Evolutionary conservation across 139 green algal genomes (phyloP).

Genomic region (Chlorella sp.): DNA sequence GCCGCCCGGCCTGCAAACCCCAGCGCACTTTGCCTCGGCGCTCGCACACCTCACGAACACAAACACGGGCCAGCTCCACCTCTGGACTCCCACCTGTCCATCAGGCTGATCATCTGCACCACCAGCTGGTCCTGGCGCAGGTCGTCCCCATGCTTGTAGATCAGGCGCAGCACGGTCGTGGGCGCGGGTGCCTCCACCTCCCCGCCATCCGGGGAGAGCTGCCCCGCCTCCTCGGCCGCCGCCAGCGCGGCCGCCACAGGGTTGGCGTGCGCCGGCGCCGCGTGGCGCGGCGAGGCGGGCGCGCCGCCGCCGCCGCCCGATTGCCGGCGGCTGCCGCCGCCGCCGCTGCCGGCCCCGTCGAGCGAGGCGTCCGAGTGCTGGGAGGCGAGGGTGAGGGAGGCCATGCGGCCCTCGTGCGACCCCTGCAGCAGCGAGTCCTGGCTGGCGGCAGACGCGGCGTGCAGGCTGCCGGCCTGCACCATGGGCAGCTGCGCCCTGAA

Average conservation of each 20-base stretch:
- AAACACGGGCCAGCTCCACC: too few relatives aligned
- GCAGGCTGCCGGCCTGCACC: neutral
- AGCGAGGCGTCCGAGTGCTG: neutral
- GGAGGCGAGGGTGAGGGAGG: slow-evolving; percentile 16
- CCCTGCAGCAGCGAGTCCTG: neutral
- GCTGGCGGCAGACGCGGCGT: neutral
- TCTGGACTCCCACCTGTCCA: slow-evolving; percentile 86
- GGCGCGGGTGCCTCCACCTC: too few relatives aligned
- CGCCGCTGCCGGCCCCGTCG: neutral
- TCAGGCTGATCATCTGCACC: slow-evolving; percentile 93
- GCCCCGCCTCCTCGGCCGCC: too few relatives aligned
- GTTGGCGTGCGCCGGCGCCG: too few relatives aligned
- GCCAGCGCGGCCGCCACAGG: too few relatives aligned
- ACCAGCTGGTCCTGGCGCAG: slow-evolving; percentile 90
- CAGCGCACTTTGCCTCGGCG: too few relatives aligned
- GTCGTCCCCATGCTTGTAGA: slow-evolving; percentile 99
- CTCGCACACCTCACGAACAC: too few relatives aligned
- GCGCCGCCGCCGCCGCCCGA: neutral
- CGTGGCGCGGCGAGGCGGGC: neutral
- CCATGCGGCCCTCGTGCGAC: slow-evolving; percentile 20
- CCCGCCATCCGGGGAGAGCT: too few relatives aligned
- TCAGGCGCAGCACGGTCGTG: slow-evolving; percentile 54
- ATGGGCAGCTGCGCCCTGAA: slow-evolving; percentile 51
- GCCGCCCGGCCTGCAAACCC: too few relatives aligned
- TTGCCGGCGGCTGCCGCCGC: neutral